Base-by-base conservation (phyloP, 208 protist species). In the Acanthamoeba royreba region DNA sequence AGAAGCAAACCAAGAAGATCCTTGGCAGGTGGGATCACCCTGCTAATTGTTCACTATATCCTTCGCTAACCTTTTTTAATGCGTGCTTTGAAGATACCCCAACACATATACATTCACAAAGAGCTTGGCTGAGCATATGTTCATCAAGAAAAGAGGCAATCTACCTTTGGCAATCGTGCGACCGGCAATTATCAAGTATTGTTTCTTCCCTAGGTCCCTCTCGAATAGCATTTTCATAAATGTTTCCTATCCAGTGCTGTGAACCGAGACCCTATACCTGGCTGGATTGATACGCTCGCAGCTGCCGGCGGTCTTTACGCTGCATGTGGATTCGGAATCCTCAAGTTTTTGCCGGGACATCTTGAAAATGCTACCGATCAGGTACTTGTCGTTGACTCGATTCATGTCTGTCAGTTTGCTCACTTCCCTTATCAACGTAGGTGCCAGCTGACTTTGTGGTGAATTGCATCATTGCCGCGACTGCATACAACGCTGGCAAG, bases 101-200 rank as follows among this genome's bases (percentile, higher is more conserved):
- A 96, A 96, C 49, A 95, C 93, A 13, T 96, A 96, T 35, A 96
- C 95, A 1, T 96, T 96, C 40, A 96, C 95, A 0, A 96, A 96
- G 49, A 94, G 93, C 8, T 86, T 96, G 25, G 86, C 89, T 2
- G 95, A 96, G 53, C 53, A 87, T 72, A 94, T 96, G 31, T 46
- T 96, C 2, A 46, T 79, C 28, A 74, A 94, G 19, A 94, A 66
- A 49, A 42, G 89, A 55, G 95, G 93, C 58, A 87, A 96, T 43
- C 52, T 95, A 4, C 95, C 95, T 63, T n/a, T 96, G 45, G 79
- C 52, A 58, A 94, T 96, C 47, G 69, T 93, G 25, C 45, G 95
- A 42, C 95, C 95, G 31, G 92, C 95, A 13, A 96, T 96, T 72
- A 89, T 91, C 33, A 91, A 42, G 55, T 61, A 66, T 28, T 5